phyloP scores from a whole-genome alignment of 2,329 filamentous ascomycete genomes.

The Colletotrichum spinosum region DNA sequence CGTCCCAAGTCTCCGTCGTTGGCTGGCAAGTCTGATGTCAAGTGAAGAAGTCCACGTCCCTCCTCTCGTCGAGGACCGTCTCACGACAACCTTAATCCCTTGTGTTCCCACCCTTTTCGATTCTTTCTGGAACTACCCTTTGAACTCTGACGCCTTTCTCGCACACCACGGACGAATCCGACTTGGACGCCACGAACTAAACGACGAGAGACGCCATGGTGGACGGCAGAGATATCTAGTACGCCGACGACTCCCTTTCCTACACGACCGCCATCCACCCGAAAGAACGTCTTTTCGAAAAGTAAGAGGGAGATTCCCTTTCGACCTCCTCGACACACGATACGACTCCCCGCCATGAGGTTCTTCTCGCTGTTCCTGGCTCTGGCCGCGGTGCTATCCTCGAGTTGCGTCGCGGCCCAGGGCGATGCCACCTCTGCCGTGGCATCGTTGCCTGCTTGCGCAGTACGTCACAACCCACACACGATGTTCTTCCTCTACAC shows the following conservation, averaged over 20 bases:
- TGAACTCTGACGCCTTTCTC: constrained; percentile 8
- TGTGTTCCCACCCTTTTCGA: constrained; percentile 4
- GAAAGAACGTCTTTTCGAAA: neutral
- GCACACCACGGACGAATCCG: constrained; percentile 20
- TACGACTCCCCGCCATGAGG: constrained; percentile 21
- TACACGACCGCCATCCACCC: neutral
- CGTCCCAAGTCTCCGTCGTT: constrained; percentile 27
- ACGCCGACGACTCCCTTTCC: constrained; percentile 5
- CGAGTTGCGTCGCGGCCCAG: constrained; percentile 20
- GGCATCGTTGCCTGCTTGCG: constrained; percentile 45
- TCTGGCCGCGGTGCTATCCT: constrained; percentile 22
- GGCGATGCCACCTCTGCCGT: constrained; percentile 34
- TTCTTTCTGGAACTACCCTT: neutral
- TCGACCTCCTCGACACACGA: neutral
- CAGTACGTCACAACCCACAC: constrained; percentile 41
- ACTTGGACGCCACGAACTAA: neutral
- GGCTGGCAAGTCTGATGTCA: constrained; percentile 18
- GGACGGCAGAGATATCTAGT: constrained; percentile 31
- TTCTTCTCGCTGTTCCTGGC: constrained; percentile 27
- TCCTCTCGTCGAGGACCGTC: constrained; percentile 13
- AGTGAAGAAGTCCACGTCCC: too few relatives aligned
- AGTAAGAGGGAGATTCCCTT: constrained; percentile 13
- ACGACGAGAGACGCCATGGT: constrained; percentile 28
- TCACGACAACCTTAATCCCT: constrained; percentile 35
- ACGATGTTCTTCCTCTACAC: too few relatives aligned